phyloP scores from a whole-genome alignment of 768 basidiomycete genomes.

The Pleurotus tuber-regium region DNA sequence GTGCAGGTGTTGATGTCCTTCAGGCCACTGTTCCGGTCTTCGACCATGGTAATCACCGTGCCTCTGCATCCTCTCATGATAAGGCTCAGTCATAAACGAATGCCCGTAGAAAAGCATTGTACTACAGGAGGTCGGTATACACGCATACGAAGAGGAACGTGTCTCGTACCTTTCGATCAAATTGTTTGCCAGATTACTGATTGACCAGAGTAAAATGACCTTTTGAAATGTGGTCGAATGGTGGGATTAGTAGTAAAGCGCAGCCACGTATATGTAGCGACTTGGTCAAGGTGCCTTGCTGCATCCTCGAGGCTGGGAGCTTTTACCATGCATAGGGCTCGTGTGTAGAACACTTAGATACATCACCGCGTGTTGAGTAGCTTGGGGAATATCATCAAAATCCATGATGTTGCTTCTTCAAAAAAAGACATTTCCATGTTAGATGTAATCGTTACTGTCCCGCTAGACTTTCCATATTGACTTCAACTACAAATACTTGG shows the following conservation, averaged over 20 bases:
- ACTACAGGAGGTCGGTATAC: not conserved
- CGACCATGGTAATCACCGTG: not conserved
- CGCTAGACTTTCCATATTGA: too few species aligned
- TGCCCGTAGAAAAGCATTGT: not conserved
- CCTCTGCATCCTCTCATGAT: not conserved
- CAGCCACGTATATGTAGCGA: constrained; percentile 8
- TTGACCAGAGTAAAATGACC: not conserved
- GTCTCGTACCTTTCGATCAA: not conserved
- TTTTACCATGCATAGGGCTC: not conserved
- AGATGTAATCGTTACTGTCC: too few species aligned
- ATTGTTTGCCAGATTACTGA: not conserved
- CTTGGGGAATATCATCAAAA: too few species aligned
- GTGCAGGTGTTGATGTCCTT: not conserved
- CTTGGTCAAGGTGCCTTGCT: not conserved
- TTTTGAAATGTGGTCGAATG: not conserved
- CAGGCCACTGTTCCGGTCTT: not conserved
- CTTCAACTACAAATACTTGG: constrained; percentile 21
- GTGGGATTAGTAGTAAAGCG: not conserved
- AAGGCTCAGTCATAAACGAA: not conserved
- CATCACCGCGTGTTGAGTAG: too few species aligned
- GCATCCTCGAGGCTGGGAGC: not conserved
- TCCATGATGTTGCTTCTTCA: too few species aligned
- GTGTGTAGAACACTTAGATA: not conserved
- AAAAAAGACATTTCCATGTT: too few species aligned
- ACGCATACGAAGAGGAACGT: not conserved